Percentiles rank a stretch among this genome's conserved stretches.
Evolutionary conservation across 306 rosid genomes (phyloP).

Genomic region (Malus asiatica): DNA sequence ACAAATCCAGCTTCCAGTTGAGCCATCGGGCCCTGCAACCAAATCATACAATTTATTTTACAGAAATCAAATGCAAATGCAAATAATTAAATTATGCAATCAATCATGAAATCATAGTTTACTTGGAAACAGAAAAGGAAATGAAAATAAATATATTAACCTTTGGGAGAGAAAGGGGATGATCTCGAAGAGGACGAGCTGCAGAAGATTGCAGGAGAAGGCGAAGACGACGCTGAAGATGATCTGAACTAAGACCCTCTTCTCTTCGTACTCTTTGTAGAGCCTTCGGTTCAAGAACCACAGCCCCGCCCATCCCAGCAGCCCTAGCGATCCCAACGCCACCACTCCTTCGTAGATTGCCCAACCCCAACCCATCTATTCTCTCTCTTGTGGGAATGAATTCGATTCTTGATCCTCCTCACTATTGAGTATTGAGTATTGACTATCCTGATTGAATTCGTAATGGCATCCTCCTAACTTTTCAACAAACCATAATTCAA

Average conservation of each 20-base stretch:
- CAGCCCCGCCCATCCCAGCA: slow-evolving; percentile 78
- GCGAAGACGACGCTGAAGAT: slow-evolving; percentile 90
- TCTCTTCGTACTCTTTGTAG: slow-evolving; percentile 94
- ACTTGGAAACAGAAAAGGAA: background rate
- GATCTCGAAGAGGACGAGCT: slow-evolving; percentile 94
- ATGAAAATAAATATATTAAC: slow-evolving; percentile 16
- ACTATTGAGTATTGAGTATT: too few relatives aligned
- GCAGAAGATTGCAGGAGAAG: slow-evolving; percentile 92
- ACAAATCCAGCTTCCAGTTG: slow-evolving; percentile 90
- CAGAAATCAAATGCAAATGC: background rate
- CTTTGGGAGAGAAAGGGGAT: slow-evolving; percentile 89
- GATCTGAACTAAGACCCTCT: slow-evolving; percentile 76
- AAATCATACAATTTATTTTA: background rate
- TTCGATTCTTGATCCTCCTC: too few relatives aligned
- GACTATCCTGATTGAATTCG: background rate
- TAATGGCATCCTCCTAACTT: background rate
- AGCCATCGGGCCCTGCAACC: slow-evolving; percentile 62
- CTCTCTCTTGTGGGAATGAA: background rate
- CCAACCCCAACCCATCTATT: slow-evolving; percentile 71
- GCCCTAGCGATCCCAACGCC: slow-evolving; percentile 46
- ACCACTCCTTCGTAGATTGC: slow-evolving; percentile 59
- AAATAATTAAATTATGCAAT: background rate
- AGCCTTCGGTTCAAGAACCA: slow-evolving; percentile 91
- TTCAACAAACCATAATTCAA: background rate
- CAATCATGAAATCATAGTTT: background rate